Evolutionary conservation across 2,329 filamentous ascomycete genomes (phyloP).

Genomic region (Colletotrichum somersetense): DNA sequence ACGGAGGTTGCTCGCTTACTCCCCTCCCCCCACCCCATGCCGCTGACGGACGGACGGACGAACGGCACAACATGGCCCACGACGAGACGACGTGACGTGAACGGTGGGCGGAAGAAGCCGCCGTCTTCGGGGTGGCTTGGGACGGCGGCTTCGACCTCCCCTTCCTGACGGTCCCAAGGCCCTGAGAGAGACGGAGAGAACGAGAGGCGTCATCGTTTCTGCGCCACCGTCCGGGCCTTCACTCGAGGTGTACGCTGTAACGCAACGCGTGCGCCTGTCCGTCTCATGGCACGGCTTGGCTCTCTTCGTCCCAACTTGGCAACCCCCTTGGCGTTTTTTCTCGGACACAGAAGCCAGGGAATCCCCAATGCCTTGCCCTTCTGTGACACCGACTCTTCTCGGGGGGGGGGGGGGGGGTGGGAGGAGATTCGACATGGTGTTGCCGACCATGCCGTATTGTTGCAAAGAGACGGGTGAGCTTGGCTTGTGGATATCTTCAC

Average conservation of each 20-base stretch:
- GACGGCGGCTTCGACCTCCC: slow-evolving; percentile 27
- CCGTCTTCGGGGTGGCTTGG: background rate
- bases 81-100: slow-evolving; percentile 39
- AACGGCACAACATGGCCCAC: slow-evolving; percentile 13
- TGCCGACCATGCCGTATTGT: slow-evolving; percentile 33
- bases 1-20: slow-evolving; percentile 2
- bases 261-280: slow-evolving; percentile 33
- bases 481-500: slow-evolving; percentile 30
- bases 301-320: slow-evolving; percentile 38
- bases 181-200: no score
- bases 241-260: slow-evolving; percentile 11
- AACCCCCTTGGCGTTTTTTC: background rate
- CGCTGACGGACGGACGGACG: slow-evolving; percentile 4
- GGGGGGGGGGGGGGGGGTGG: no score
- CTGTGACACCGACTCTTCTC: slow-evolving; percentile 16
- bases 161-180: slow-evolving; percentile 6
- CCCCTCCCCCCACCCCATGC: slow-evolving; percentile 5
- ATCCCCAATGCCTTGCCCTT: background rate
- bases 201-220: background rate
- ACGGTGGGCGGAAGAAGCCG: slow-evolving; percentile 30
- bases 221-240: slow-evolving; percentile 10
- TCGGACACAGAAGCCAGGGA: slow-evolving; percentile 24
- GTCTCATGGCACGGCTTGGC: slow-evolving; percentile 32
- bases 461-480: background rate
- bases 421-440: slow-evolving; percentile 6